These are phyloP conservation scores for Bacidia rubella DNA, from an alignment of 495 filamentous ascomycete species.

Conservation along the genomic window DNA sequence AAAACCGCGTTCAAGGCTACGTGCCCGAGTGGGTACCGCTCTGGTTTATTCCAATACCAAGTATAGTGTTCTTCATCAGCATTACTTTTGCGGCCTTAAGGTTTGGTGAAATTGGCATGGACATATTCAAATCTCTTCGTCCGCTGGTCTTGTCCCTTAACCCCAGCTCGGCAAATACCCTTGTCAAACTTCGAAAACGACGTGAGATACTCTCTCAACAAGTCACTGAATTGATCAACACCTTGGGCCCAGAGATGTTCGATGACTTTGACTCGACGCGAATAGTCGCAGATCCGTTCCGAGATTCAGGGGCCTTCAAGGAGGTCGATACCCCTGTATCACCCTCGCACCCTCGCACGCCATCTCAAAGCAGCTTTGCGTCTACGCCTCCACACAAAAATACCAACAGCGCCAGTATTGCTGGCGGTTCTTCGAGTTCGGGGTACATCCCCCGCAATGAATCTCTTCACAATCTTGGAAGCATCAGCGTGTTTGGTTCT, in stretches of 20 bases:
- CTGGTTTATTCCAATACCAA: conserved; percentile 57
- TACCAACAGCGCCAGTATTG: conserved; percentile 16
- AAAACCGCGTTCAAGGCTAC: conserved; percentile 65
- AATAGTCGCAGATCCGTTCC: conserved; percentile 54
- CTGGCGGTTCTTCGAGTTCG: conserved; percentile 23
- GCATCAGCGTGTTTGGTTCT: conserved; percentile 78
- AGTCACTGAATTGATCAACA: conserved; percentile 87
- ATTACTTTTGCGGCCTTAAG: conserved; percentile 90
- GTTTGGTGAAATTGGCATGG: conserved; percentile 95
- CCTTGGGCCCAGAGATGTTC: conserved; percentile 89
- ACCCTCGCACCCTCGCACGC: conserved; percentile 9
- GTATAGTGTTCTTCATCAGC: conserved; percentile 67
- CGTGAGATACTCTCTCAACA: conserved; percentile 64
- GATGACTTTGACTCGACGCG: conserved; percentile 83
- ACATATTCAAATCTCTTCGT: conserved; percentile 87
- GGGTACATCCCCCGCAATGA: conserved; percentile 72
- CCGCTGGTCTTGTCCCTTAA: conserved; percentile 82
- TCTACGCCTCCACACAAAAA: conserved; percentile 3
- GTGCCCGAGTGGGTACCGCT: conserved; percentile 70
- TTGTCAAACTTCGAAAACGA: conserved; percentile 61
- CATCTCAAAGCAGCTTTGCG: conserved; percentile 13
- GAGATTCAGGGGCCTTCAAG: conserved; percentile 24
- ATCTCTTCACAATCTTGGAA: conserved; percentile 75
- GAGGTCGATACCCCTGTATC: conserved; percentile 8
- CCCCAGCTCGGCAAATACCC: conserved; percentile 68